Evolutionary conservation across 495 filamentous ascomycete genomes (phyloP).

Genomic region (Penicillium longicatenatum): DNA sequence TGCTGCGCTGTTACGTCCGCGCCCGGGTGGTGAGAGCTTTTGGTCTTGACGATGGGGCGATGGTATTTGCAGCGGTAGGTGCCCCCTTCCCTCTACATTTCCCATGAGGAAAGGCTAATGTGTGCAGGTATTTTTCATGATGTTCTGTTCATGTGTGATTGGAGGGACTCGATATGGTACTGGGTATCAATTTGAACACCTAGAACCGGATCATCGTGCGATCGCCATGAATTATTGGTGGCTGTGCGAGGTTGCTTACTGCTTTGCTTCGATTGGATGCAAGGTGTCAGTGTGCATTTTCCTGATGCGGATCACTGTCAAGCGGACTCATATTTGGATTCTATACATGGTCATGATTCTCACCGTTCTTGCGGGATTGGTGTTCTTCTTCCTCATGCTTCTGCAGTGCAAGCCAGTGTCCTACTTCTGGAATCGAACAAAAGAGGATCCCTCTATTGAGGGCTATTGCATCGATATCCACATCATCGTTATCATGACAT

Average conservation of each 20-base stretch:
- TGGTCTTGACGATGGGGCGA: conserved; percentile 46
- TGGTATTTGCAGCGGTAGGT: conserved; percentile 39
- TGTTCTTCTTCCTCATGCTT: conserved; percentile 46
- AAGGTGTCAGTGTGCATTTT: conserved; percentile 50
- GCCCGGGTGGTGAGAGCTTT: conserved; percentile 41
- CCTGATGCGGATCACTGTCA: conserved; percentile 48
- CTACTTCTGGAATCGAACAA: conserved; percentile 42
- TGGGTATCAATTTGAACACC: conserved; percentile 29
- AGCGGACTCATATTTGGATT: conserved; percentile 34
- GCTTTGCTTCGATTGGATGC: conserved; percentile 42
- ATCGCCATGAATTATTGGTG: conserved; percentile 48
- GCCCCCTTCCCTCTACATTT: no score
- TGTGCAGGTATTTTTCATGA: conserved; percentile 32
- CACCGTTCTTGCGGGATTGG: conserved; percentile 34
- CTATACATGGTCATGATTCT: conserved; percentile 42
- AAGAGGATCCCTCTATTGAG: conserved; percentile 28
- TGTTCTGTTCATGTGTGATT: conserved; percentile 45
- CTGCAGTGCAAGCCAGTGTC: conserved; percentile 45
- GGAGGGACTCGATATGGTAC: conserved; percentile 42
- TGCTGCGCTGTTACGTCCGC: conserved; percentile 48
- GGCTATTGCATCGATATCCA: conserved; percentile 42
- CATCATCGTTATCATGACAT: conserved; percentile 42
- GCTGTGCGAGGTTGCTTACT: conserved; percentile 47
- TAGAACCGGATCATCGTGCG: conserved; percentile 30
- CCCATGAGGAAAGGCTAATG: not conserved